Evolutionary conservation across 2,329 filamentous ascomycete genomes (phyloP), one percentile per base, ranked within the genome.

Genomic region (Aureobasidium uvarum): DNA sequence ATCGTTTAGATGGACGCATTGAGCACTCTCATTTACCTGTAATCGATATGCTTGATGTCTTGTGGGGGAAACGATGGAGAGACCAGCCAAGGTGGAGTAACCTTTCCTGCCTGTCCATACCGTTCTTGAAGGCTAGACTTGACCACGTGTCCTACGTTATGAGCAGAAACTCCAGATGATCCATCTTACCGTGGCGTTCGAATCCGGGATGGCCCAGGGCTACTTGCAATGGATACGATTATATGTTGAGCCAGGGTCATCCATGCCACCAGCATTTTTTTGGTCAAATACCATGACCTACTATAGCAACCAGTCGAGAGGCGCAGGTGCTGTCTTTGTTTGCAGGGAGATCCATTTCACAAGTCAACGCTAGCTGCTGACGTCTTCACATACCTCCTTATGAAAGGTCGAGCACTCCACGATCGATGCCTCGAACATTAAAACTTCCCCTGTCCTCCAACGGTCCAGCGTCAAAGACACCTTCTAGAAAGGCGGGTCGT

Each of bases 401-500:
- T 6, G 23, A 11, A n/a, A 7, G 18, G 48, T 5, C 18, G 25
- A 7, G 14, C 14, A 31, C 25, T 51, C 8, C 16, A 28, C 54
- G 25, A 59, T 48, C 5, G n/a, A 60, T 36, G 31, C 43, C n/a
- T 41, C 23, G 45, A 39, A 6, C 56, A 23, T 23, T 13, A 43
- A 36, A 11, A 41, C 33, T 31, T 14, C 23, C 10, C 45, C 31
- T 58, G 58, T 62, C 45, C 20, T 50, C 11, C 28, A n/a, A 31
- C 45, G 31, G 33, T 23, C 33, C n/a, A 20, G 28, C 13, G 20
- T 38, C 36, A 31, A 23, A 11, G 25, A 62, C 45, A 51, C 41
- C 33, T 62, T 62, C 58, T 62, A 41, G 58, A 62, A 62, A 18
- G 10, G 10, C 39, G 36, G 33, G 23, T 51, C 58, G 58, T 62